Conservation (phyloP, 2,329 filamentous ascomycete genomes). For the Ophiostoma triangulosporum region DNA sequence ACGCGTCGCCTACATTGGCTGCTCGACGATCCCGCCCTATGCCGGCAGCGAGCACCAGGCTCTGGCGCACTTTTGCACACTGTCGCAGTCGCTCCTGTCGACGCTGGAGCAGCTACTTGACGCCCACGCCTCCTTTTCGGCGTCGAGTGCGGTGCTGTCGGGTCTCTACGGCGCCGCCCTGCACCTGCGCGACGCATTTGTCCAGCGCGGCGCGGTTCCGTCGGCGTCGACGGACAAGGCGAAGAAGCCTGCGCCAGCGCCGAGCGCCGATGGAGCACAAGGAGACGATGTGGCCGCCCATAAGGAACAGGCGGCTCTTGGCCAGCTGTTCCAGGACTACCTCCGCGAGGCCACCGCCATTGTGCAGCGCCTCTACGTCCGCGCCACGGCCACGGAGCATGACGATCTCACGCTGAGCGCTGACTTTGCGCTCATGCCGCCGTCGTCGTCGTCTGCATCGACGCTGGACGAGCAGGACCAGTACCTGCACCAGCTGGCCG, state of each 20-base stretch:
- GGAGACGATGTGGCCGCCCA: background rate
- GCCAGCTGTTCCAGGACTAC: slow-evolving; percentile 19
- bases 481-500: slow-evolving; percentile 18
- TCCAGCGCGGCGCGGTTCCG: slow-evolving; percentile 8
- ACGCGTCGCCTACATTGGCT: slow-evolving; percentile 35
- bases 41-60: slow-evolving; percentile 14
- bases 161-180: slow-evolving; percentile 22
- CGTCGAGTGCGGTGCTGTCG: slow-evolving; percentile 26
- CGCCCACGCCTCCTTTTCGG: slow-evolving; percentile 18
- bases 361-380: slow-evolving; percentile 28
- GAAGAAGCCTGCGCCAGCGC: background rate
- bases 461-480: slow-evolving; percentile 8
- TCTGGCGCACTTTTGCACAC: slow-evolving; percentile 15
- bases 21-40: slow-evolving; percentile 20
- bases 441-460: background rate
- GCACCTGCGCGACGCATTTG: slow-evolving; percentile 26
- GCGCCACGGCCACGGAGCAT: slow-evolving; percentile 18
- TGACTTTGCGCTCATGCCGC: slow-evolving; percentile 12
- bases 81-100: slow-evolving; percentile 13
- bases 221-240: background rate
- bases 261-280: background rate
- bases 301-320: background rate
- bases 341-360: slow-evolving; percentile 26
- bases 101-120: slow-evolving; percentile 26
- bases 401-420: slow-evolving; percentile 7